Evolutionary conservation across 345 rosid species (phyloP).

Genomic region (Salix arbutifolia): DNA sequence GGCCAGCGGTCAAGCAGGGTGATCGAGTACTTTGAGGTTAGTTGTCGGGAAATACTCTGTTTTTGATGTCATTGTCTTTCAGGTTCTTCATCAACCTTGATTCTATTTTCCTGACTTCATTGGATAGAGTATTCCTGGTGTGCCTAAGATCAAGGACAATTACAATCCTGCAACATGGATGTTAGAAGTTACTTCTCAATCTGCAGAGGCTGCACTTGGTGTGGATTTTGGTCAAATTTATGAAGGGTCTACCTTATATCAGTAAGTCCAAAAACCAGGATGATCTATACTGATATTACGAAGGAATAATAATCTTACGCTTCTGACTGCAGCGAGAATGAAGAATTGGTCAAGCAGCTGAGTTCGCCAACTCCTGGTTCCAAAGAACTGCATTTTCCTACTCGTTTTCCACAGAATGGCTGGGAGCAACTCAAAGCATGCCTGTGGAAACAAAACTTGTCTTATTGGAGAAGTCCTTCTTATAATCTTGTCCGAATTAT

Average conservation of each 20-base stretch:
- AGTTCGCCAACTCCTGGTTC: slow-evolving; percentile 45
- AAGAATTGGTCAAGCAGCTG: slow-evolving; percentile 41
- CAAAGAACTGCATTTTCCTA: slow-evolving; percentile 49
- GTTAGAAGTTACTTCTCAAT: slow-evolving; percentile 61
- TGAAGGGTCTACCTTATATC: slow-evolving; percentile 38
- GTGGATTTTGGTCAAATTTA: slow-evolving; percentile 58
- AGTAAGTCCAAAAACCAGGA: slow-evolving; percentile 33
- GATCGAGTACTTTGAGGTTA: slow-evolving; percentile 23
- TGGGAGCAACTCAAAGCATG: slow-evolving; percentile 69
- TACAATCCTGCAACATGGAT: slow-evolving; percentile 88
- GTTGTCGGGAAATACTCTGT: neutral
- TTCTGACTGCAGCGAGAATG: slow-evolving; percentile 38
- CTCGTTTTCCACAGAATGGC: slow-evolving; percentile 41
- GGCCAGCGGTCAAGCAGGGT: slow-evolving; percentile 56
- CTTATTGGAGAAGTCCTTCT: slow-evolving; percentile 87
- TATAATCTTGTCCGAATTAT: slow-evolving; percentile 56
- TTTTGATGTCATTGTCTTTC: neutral
- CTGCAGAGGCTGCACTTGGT: slow-evolving; percentile 55
- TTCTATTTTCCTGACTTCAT: neutral
- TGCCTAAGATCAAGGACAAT: slow-evolving; percentile 52
- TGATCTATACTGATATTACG: too few species aligned
- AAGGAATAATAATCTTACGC: neutral
- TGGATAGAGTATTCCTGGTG: slow-evolving; percentile 50
- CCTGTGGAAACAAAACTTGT: slow-evolving; percentile 68
- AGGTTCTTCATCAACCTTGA: neutral